Percentiles rank a stretch among this genome's conserved stretches.
These are phyloP conservation scores for Cicer judaicum DNA, from an alignment of 306 rosid genomes.

Conservation along the genomic window DNA sequence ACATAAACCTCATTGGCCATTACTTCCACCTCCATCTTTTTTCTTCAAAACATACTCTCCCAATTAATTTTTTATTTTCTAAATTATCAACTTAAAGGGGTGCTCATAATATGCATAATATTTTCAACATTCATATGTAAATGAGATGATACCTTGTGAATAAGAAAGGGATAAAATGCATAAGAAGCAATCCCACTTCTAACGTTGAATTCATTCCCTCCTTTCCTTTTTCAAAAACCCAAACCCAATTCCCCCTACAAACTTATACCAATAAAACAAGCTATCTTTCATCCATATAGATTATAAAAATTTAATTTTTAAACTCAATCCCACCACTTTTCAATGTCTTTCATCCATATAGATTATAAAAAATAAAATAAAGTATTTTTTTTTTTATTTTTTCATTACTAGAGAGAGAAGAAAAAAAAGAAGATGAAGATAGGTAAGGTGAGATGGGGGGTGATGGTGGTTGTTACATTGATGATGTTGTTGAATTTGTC, in stretches of 20 bases:
- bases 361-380: neutral
- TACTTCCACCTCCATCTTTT: neutral
- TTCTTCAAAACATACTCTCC: neutral
- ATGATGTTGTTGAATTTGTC: constrained; percentile 48
- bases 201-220: constrained; percentile 33
- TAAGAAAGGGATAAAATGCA: constrained; percentile 46
- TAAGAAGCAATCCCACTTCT: constrained; percentile 46
- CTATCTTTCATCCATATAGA: too few species aligned
- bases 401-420: neutral
- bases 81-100: neutral
- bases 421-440: constrained; percentile 34
- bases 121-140: neutral
- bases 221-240: constrained; percentile 32
- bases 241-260: constrained; percentile 47
- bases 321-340: constrained; percentile 42
- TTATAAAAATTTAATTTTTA: neutral
- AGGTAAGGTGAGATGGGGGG: constrained; percentile 42
- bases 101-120: neutral
- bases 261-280: constrained; percentile 43
- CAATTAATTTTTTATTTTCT: neutral
- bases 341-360: constrained; percentile 5
- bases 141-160: neutral
- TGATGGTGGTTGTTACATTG: constrained; percentile 43
- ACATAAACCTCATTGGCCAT: constrained; percentile 16
- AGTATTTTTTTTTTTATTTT: too few species aligned